Base-by-base conservation (phyloP, 2,329 filamentous ascomycete genomes). In the Claviceps fusiformis region DNA sequence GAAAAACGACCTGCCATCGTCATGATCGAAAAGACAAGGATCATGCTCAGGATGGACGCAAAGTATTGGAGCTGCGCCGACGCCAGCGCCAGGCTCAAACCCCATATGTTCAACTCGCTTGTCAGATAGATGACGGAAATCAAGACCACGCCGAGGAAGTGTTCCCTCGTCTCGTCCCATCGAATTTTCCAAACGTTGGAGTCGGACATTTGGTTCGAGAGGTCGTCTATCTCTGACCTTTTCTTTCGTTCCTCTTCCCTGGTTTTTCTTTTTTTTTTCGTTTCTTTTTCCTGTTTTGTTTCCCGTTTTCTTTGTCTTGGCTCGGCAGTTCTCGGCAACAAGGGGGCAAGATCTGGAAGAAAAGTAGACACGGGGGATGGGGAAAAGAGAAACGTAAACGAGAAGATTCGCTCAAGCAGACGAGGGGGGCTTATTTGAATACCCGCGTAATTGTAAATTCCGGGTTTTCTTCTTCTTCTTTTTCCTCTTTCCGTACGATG, bases 11-110 rank as follows among this genome's bases (percentile, higher is more conserved):
- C 59, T 5, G 65, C 49, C 0, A 61, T 33, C 2, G 68, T 62
- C 66, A 74, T 73, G 9, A 64, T 44, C 0, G 59, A 55, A 49
- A 73, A 74, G 0, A 72, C 64, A 17, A 71, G 49, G 0, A 68
- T 15, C 76, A 79, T 79, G 39, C 73, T 74, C 37, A 75, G 55
- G 47, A 79, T 74, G 7, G 75, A 70, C 0, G 74, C 70, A 5
- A 77, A 73, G 56, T 76, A 78, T 31, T 73, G 65, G n/a, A 73
- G 57, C 3, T 63, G 55, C 2, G 61, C 63, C 0, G 60, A 58
- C 10, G 66, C 59, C 17, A 77, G 62, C 0, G 62, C 61, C 10
- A 65, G 59, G 37, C 73, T 71, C 10, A 78, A 62, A 2, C 67
- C 70, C 62, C 72, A 76, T 24, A 77, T 74, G 37, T 75, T 59